Evolutionary conservation across 2,329 filamentous ascomycete genomes (phyloP).

Genomic region (Colletotrichum plurivorum): DNA sequence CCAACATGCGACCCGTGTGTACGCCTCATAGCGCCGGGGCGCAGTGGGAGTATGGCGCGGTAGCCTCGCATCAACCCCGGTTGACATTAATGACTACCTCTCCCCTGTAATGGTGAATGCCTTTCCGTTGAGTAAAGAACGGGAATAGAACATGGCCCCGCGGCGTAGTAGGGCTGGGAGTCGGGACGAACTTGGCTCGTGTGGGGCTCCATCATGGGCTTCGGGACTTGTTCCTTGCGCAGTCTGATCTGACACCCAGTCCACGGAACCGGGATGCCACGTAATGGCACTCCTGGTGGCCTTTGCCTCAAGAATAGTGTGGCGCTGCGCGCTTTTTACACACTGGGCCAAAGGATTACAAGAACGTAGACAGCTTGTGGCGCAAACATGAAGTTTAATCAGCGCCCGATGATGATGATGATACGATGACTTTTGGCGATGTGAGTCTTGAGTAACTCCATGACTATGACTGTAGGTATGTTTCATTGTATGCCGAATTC

Average conservation of each 20-base stretch:
- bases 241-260: not conserved
- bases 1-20: conserved; percentile 8
- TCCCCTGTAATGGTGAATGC: not conserved
- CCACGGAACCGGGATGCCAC: not conserved
- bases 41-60: conserved; percentile 8
- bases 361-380: too few species aligned
- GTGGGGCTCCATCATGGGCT: not conserved
- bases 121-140: not conserved
- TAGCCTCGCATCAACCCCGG: conserved; percentile 23
- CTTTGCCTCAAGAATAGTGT: not conserved
- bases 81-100: not conserved
- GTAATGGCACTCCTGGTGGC: not conserved
- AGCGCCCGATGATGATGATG: too few species aligned
- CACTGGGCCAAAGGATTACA: too few species aligned
- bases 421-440: too few species aligned
- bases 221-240: not conserved
- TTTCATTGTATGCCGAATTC: too few species aligned
- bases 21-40: conserved; percentile 32
- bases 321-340: not conserved
- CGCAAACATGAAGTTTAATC: too few species aligned
- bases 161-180: conserved; percentile 11
- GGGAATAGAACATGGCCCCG: not conserved
- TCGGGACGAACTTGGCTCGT: conserved; percentile 18
- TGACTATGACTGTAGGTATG: too few species aligned
- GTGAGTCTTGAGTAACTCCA: too few species aligned